Evolutionary conservation across 306 rosid species (phyloP).

Genomic region (Casuarina equisetifolia): DNA sequence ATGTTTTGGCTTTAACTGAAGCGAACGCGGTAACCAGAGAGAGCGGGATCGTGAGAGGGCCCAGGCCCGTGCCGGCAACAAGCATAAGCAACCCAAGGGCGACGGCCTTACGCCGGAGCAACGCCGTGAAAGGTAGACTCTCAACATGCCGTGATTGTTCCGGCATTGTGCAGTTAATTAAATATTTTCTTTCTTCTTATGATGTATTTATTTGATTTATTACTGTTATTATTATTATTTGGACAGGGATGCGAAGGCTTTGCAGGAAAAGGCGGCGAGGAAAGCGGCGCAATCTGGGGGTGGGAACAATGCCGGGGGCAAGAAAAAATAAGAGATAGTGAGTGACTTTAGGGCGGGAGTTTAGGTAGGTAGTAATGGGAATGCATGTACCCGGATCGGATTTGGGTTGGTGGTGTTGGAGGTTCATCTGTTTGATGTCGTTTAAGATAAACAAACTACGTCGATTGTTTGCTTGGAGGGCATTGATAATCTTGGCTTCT

Average conservation of each 20-base stretch:
- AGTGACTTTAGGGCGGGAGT: neutral
- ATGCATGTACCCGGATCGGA: conserved; percentile 20
- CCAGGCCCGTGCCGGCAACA: conserved; percentile 47
- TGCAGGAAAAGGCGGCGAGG: conserved; percentile 65
- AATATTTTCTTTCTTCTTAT: neutral
- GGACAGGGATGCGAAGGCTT: conserved; percentile 69
- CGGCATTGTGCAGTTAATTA: neutral
- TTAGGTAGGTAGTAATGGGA: conserved; percentile 20
- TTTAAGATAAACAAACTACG: conserved; percentile 7
- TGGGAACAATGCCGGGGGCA: conserved; percentile 44
- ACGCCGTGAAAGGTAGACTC: conserved; percentile 75
- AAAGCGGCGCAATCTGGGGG: conserved; percentile 53
- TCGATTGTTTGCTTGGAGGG: conserved; percentile 21
- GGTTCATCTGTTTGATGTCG: conserved; percentile 13
- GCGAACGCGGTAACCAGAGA: conserved; percentile 80
- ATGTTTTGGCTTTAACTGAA: conserved; percentile 48
- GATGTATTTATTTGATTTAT: neutral
- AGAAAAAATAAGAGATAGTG: conserved; percentile 32
- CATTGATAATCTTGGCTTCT: conserved; percentile 21
- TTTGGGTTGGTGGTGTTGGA: conserved; percentile 16
- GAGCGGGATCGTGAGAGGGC: conserved; percentile 75
- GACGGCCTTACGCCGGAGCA: conserved; percentile 85
- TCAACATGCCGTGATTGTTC: neutral
- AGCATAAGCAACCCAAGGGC: conserved; percentile 31
- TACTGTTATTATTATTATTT: neutral